phyloP scores from a whole-genome alignment of 169 alveolate genomes.

The Perkinsus marinus region DNA sequence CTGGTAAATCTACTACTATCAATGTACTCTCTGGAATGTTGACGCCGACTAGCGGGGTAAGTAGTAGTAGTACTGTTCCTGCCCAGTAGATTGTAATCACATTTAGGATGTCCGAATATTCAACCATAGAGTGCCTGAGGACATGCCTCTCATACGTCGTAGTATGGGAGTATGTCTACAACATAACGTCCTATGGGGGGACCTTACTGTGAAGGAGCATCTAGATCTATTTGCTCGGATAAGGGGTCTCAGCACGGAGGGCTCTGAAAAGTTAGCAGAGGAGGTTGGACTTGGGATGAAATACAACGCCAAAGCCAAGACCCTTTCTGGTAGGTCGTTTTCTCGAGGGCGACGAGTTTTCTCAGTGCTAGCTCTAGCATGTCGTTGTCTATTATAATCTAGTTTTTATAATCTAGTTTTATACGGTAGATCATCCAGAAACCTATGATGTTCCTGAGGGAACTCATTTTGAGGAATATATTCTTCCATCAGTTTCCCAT shows the following conservation, averaged over 20 bases:
- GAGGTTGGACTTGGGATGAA: not conserved
- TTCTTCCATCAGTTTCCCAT: too few species aligned
- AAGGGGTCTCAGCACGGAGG: not conserved
- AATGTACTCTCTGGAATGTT: slow-evolving; percentile 49
- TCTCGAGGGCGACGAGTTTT: not conserved
- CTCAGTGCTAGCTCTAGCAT: not conserved
- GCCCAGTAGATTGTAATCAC: not conserved
- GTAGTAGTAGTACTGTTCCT: not conserved
- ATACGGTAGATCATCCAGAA: too few species aligned
- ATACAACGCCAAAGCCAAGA: not conserved
- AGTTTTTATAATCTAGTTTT: too few species aligned
- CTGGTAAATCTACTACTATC: slow-evolving; percentile 55
- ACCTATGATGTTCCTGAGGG: too few species aligned
- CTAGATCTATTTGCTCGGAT: slow-evolving; percentile 41
- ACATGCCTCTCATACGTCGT: not conserved
- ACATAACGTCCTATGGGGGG: slow-evolving; percentile 53
- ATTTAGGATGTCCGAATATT: not conserved
- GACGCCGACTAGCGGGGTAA: slow-evolving; percentile 38
- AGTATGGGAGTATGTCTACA: slow-evolving; percentile 64
- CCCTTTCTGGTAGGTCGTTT: slow-evolving; percentile 18
- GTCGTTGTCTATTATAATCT: not conserved
- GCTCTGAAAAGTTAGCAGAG: not conserved
- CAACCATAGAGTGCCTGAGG: not conserved
- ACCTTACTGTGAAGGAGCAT: slow-evolving; percentile 59
- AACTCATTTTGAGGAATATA: too few species aligned